Conservation (phyloP, 106 monocot species). For the Dactylorhiza incarnata region DNA sequence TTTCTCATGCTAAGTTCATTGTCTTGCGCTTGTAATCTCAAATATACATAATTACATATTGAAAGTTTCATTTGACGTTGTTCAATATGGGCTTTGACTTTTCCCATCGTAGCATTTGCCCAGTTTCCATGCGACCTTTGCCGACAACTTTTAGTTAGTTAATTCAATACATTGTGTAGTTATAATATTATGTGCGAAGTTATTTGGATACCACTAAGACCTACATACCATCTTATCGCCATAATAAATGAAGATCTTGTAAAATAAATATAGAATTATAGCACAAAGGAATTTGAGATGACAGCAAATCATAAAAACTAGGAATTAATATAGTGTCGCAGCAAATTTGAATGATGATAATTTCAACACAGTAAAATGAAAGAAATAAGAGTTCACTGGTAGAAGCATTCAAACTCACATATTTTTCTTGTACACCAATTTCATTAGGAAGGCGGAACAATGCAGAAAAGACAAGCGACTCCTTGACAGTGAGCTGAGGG, state of each 20-base stretch:
- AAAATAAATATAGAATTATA: background rate
- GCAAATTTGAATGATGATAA: background rate
- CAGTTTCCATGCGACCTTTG: background rate
- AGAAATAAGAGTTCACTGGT: background rate
- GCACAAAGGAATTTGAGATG: background rate
- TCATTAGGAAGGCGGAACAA: slow-evolving; percentile 49
- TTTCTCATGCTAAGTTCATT: background rate
- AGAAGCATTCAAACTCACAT: slow-evolving; percentile 9
- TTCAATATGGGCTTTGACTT: background rate
- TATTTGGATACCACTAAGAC: background rate
- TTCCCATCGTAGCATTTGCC: background rate
- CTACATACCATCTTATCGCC: background rate
- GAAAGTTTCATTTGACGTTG: background rate
- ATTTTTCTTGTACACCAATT: slow-evolving; percentile 30
- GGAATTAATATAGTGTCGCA: background rate
- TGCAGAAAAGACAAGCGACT: slow-evolving; percentile 62
- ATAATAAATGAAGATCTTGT: background rate
- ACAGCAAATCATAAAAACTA: background rate
- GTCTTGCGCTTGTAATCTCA: background rate
- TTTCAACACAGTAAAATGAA: background rate
- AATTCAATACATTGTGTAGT: background rate
- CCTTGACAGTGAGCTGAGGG: slow-evolving; percentile 60
- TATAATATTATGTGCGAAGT: background rate
- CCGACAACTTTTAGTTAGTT: background rate
- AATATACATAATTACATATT: background rate